phyloP scores from a whole-genome alignment of 139 green algal genomes.

The Closterium sp. region DNA sequence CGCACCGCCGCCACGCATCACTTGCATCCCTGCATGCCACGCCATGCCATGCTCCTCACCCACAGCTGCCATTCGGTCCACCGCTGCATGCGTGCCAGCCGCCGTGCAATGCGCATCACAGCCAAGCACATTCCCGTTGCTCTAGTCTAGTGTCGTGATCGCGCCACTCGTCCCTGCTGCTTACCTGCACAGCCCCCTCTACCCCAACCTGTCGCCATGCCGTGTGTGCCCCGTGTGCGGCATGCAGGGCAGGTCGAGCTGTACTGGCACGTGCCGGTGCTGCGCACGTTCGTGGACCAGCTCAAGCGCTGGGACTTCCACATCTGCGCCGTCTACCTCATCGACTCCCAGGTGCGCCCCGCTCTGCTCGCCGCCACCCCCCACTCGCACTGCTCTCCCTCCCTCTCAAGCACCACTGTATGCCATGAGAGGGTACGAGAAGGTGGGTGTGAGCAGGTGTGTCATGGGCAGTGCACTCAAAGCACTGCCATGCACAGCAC shows the following conservation, averaged over 20 bases:
- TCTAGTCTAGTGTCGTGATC: not conserved
- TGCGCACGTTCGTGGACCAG: slow-evolving; percentile 83
- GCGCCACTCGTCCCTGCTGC: not conserved
- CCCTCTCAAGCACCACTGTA: not conserved
- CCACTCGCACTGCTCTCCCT: slow-evolving; percentile 15
- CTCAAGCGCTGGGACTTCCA: slow-evolving; percentile 62
- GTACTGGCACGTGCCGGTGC: slow-evolving; percentile 88
- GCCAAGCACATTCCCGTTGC: too few relatives aligned
- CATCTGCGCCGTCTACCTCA: slow-evolving; percentile 87
- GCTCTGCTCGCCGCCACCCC: not conserved
- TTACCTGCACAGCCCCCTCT: not conserved
- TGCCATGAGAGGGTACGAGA: not conserved
- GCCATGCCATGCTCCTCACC: too few relatives aligned
- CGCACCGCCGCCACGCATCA: too few relatives aligned
- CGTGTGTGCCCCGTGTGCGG: not conserved
- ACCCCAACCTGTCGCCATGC: too few relatives aligned
- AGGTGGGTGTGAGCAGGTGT: not conserved
- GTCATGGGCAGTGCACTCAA: not conserved
- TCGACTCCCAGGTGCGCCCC: slow-evolving; percentile 69
- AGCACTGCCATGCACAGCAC: not conserved
- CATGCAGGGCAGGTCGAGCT: slow-evolving; percentile 95
- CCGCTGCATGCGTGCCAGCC: too few relatives aligned
- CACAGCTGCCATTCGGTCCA: too few relatives aligned
- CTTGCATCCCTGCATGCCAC: too few relatives aligned
- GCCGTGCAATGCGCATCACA: too few relatives aligned